Conservation (phyloP, 768 basidiomycete genomes). For the Termitomyces sp. region DNA sequence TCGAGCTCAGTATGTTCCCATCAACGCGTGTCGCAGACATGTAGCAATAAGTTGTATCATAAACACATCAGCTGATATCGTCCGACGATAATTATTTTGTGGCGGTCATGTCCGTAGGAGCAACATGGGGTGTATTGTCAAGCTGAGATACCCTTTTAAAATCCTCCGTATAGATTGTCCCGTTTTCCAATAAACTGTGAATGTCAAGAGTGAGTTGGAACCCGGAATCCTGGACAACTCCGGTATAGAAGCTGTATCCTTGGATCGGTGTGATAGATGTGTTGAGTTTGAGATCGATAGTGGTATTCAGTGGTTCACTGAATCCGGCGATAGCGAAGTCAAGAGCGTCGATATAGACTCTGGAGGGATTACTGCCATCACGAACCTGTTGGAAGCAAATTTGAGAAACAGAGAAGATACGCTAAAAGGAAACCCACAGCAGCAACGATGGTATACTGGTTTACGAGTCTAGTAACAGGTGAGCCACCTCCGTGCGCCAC, state of each 20-base stretch:
- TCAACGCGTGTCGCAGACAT: background rate
- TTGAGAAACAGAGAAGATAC: background rate
- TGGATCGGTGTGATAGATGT: slow-evolving; percentile 17
- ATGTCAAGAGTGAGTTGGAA: slow-evolving; percentile 29
- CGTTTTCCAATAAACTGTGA: slow-evolving; percentile 18
- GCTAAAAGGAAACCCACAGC: slow-evolving; percentile 20
- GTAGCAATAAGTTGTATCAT: background rate
- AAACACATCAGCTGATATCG: slow-evolving; percentile 1
- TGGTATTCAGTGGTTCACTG: slow-evolving; percentile 21
- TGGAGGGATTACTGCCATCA: slow-evolving; percentile 22
- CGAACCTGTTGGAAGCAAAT: slow-evolving; percentile 18
- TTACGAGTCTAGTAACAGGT: slow-evolving; percentile 19
- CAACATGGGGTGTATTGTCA: slow-evolving; percentile 22
- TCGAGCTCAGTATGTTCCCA: background rate
- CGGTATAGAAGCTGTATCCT: slow-evolving; percentile 30
- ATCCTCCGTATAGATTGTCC: slow-evolving; percentile 26
- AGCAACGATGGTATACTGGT: slow-evolving; percentile 21
- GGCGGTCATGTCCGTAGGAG: slow-evolving; percentile 18
- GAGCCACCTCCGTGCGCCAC: slow-evolving; percentile 21
- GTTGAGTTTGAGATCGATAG: slow-evolving; percentile 22
- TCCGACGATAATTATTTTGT: slow-evolving; percentile 6
- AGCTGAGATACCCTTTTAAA: slow-evolving; percentile 24
- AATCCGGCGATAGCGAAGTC: slow-evolving; percentile 22
- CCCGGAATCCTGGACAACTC: slow-evolving; percentile 20
- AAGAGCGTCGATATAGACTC: slow-evolving; percentile 24